Evolutionary conservation across 345 rosid species (phyloP), one percentile per base, ranked within the genome.

Genomic region (Eucalyptus cloeziana): DNA sequence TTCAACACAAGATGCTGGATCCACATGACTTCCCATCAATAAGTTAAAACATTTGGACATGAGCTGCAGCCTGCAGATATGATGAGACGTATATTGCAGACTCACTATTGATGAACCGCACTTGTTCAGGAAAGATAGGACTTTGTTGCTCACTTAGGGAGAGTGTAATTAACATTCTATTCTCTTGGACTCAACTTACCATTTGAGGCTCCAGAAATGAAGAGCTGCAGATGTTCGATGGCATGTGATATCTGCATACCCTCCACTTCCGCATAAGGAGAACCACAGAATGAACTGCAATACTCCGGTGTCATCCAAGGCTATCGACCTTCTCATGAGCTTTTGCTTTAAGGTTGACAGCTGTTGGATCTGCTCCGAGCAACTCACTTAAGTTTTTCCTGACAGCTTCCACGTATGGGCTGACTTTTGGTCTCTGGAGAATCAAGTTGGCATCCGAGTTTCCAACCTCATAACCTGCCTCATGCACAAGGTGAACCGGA

Each of bases 371-470:
- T 22, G 97, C 95, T 85, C 98, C 99, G 2, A 97, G 97, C 86
- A 98, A 93, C 92, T 95, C 89, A 12, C 94, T 93, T 86, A 96
- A 93, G 92, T 95, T 95, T 90, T 94, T 86, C 91, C 94, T 86
- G 88, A 98, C 96, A 3, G 94, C 92, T 90, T 96, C 99, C 90
- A 96, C 95, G 95, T 94, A 95, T 3, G 99, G 98, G 91, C 99
- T 98, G 52, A 95, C 89, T 93, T 98, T 97, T 76, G 98, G 99
- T 91, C 95, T 93, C 88, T 98, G 99, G 50, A 97, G 98, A 88
- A 97, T 95, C 95, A 97, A 92, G n/a, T 97, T 95, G 7, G 99
- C 99, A 86, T 98, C 99, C 89, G 97, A 92, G 95, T 98, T 98
- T 56, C 99, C 97, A 67, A 97, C 94, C 92, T 96, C 98, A 64